phyloP scores from a whole-genome alignment of 2,329 filamentous ascomycete species.

The Lasiodiplodia sp. region DNA sequence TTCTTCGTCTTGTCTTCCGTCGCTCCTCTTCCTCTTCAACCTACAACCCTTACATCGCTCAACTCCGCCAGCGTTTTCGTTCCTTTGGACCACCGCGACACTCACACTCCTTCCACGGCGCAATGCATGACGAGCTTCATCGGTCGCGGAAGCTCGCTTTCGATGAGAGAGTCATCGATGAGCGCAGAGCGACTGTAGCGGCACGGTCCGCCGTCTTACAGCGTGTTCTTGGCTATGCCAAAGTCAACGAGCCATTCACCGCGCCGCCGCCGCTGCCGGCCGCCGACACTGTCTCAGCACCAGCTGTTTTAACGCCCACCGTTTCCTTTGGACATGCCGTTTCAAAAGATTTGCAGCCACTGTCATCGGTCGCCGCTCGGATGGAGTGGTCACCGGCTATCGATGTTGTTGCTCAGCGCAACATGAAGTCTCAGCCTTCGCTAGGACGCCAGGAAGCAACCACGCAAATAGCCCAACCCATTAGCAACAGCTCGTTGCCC shows the following conservation, averaged over 20 bases:
- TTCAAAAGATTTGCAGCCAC: neutral
- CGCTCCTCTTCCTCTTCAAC: neutral
- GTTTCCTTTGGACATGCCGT: neutral
- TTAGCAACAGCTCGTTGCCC: neutral
- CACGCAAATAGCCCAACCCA: neutral
- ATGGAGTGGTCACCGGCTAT: neutral
- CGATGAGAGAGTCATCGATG: neutral
- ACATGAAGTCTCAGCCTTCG: neutral
- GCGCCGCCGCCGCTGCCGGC: neutral
- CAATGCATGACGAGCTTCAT: neutral
- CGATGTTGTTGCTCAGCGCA: neutral
- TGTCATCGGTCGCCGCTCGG: neutral
- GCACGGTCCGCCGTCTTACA: neutral
- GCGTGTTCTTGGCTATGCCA: neutral
- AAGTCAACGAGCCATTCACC: neutral
- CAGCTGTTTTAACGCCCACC: neutral
- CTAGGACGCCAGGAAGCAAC: neutral
- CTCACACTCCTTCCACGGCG: neutral
- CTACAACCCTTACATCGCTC: neutral
- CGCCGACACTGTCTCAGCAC: neutral
- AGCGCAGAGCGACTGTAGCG: neutral
- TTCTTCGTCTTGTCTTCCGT: neutral
- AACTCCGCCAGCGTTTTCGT: neutral
- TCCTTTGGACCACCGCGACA: neutral
- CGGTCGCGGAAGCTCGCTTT: neutral